Evolutionary conservation across 768 basidiomycete species (phyloP), one percentile per base, ranked within the genome.

Genomic region (Hericium alpestre): DNA sequence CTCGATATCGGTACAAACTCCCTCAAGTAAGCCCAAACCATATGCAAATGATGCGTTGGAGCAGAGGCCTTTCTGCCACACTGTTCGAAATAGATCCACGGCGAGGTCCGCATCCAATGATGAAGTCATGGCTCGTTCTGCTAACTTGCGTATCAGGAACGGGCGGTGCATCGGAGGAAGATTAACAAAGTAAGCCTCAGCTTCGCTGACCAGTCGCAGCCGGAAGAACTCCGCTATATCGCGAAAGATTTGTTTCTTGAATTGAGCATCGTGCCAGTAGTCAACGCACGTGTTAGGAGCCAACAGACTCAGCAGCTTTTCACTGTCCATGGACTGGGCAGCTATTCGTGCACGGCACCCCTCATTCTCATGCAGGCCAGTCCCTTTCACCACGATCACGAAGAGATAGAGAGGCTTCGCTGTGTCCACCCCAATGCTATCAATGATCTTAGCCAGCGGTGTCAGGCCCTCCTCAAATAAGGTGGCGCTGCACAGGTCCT

Each of bases 391-490:
- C 73, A 95, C 81, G 58, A 80, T 73, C 12, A 83, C 89, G 68
- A 91, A 83, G 58, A 84, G 80, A 43, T 77, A 69, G 73, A 86
- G 85, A 0, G 93, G 94, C 65, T 85, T 86, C 8, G 95, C 94
- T 49, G 87, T 88, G 68, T 98, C 93, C 63, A 93, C 85, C 32
- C 86, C 84, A 58, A 93, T 79, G 66, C 97, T 93, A 64, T 93
- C 91, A 64, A 98, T 77, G 56, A 84, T 71, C 70, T 92, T 90
- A 25, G 85, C 82, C 53, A 82, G 76, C 0, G 79, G 76, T 49
- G 65, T 66, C 68, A 95, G 83, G 13, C 91, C 90, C 57, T 84
- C 78, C 70, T 91, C 86, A 68, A 96, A 84, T 3, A 78, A 69
- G 4, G 77, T 79, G 3, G 76, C 52, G 1, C 81, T 74, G 60